Conservation (phyloP, 2,329 filamentous ascomycete species). For the Dendrostoma leiphaemia region DNA sequence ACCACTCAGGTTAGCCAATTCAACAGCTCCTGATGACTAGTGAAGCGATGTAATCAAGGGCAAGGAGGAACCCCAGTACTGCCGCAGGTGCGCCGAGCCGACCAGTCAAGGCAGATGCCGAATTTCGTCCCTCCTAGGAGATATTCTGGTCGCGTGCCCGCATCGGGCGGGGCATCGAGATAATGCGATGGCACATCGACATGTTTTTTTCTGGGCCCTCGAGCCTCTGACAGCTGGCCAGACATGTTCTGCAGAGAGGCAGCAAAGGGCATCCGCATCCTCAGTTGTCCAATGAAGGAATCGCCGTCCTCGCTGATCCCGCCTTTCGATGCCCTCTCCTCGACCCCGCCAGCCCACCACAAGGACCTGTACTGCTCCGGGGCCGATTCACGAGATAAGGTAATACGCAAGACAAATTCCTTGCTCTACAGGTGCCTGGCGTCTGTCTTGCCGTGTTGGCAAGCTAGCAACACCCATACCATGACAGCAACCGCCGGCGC, state of each 20-base stretch:
- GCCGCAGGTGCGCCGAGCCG: neutral
- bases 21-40: constrained; percentile 13
- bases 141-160: neutral
- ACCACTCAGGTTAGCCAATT: constrained; percentile 15
- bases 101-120: constrained; percentile 3
- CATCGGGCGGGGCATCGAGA: constrained; percentile 11
- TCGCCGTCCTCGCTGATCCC: neutral
- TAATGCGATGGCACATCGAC: constrained; percentile 10
- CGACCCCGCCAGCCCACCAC: too few relatives aligned
- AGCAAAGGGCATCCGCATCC: too few relatives aligned
- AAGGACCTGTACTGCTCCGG: too few relatives aligned
- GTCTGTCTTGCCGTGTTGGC: too few relatives aligned
- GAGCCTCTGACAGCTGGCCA: constrained; percentile 1
- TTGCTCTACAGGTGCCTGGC: too few relatives aligned
- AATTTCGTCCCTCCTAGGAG: constrained; percentile 9
- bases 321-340: neutral
- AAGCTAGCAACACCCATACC: too few relatives aligned
- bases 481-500: too few relatives aligned
- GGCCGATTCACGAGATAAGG: too few relatives aligned
- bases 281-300: neutral
- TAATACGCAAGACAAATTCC: too few relatives aligned
- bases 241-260: neutral
- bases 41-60: constrained; percentile 8
- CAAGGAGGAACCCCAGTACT: neutral
- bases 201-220: constrained; percentile 11